Percentiles rank a stretch among this genome's conserved stretches.
These are phyloP conservation scores for Blastocystis sp. DNA, from an alignment of 352 stramenopile genomes.

Conservation along the genomic window DNA sequence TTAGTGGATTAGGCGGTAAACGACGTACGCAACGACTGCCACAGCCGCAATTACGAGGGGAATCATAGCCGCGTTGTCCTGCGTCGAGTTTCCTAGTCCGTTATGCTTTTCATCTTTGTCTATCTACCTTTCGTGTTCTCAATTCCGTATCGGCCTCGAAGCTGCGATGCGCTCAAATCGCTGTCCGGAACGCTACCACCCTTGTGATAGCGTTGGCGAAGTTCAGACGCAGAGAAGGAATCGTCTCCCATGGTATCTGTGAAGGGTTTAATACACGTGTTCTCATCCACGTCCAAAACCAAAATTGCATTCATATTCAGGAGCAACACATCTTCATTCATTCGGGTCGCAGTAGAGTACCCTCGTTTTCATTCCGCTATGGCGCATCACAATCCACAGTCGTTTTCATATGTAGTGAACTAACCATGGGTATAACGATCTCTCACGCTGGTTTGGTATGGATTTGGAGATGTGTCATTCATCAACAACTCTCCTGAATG, in stretches of 20 bases:
- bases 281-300: neutral
- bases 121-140: constrained; percentile 28
- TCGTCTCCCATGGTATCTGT: constrained; percentile 37
- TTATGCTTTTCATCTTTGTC: neutral
- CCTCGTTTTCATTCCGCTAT: too few species aligned
- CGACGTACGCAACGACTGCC: neutral
- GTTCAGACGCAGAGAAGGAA: constrained; percentile 42
- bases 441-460: too few species aligned
- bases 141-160: constrained; percentile 68
- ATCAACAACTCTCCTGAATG: too few species aligned
- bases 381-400: too few species aligned
- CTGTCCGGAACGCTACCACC: constrained; percentile 63
- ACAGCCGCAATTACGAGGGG: neutral
- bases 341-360: neutral
- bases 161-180: constrained; percentile 66
- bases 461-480: too few species aligned
- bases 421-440: too few species aligned
- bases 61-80: neutral
- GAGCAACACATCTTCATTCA: neutral
- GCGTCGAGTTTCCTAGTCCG: neutral
- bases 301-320: neutral
- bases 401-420: too few species aligned
- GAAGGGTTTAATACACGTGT: constrained; percentile 48
- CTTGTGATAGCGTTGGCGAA: constrained; percentile 60
- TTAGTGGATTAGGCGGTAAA: constrained; percentile 34